These are phyloP conservation scores for Hymenoscyphus repandus DNA, from an alignment of 2,329 filamentous ascomycete species.

Conservation along the genomic window DNA sequence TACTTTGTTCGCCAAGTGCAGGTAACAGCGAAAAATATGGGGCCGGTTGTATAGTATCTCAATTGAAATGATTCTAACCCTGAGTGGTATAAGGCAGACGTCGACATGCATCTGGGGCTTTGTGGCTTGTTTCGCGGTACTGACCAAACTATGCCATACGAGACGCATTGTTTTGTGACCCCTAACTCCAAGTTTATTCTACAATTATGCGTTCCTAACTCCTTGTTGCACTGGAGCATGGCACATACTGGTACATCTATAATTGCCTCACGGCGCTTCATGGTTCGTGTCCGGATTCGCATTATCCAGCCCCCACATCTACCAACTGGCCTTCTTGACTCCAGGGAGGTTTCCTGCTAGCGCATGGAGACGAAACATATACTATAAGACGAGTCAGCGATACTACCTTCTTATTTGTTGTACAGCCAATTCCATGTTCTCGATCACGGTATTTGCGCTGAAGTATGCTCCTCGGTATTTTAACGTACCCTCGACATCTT, in stretches of 20 bases:
- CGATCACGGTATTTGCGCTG: background rate
- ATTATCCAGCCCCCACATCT: constrained; percentile 30
- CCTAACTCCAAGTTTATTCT: no score
- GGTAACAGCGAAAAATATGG: no score
- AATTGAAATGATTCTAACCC: no score
- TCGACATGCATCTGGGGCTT: no score
- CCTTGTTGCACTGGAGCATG: no score
- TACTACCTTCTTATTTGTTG: background rate
- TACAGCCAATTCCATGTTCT: background rate
- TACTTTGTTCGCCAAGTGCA: no score
- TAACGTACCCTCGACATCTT: constrained; percentile 78
- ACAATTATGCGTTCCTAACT: no score
- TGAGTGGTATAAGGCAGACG: no score
- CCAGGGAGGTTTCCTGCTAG: constrained; percentile 80
- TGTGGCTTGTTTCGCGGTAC: no score
- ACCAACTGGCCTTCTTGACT: constrained; percentile 97
- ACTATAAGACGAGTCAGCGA: constrained; percentile 49
- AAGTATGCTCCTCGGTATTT: background rate
- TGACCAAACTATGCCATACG: no score
- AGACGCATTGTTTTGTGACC: no score
- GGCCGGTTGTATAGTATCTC: no score
- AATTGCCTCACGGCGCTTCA: background rate
- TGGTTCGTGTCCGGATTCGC: background rate
- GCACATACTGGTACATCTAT: background rate
- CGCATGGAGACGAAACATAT: constrained; percentile 86